A percentile compares a stretch with the other conserved stretches of the same genome.
Evolutionary conservation across 2,329 filamentous ascomycete genomes (phyloP).

Genomic region (Nannizzia gypsea): DNA sequence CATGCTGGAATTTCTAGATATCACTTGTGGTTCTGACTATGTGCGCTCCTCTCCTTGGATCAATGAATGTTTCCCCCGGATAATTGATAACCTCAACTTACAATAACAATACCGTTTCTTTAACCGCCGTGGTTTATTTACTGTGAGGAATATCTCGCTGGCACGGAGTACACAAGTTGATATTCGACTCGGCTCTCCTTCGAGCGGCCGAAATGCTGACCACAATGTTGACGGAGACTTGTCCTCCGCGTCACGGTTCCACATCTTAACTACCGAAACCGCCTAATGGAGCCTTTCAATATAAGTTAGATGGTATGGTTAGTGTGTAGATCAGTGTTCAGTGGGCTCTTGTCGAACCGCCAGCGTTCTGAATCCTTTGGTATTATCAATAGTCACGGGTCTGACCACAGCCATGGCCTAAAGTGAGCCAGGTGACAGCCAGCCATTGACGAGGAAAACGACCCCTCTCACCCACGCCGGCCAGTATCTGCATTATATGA

Average conservation of each 20-base stretch:
- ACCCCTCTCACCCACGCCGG: neutral
- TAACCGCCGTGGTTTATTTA: neutral
- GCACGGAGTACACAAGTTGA: neutral
- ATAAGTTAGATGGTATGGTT: neutral
- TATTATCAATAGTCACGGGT: neutral
- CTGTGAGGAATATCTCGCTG: neutral
- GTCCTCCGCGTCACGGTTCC: neutral
- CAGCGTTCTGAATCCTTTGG: neutral
- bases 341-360: neutral
- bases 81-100: neutral
- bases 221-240: neutral
- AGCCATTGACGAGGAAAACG: neutral
- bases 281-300: neutral
- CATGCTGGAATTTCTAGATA: constrained; percentile 1
- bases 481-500: neutral
- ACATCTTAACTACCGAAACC: neutral
- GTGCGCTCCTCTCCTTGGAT: no score
- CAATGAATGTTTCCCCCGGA: neutral
- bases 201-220: neutral
- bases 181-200: neutral
- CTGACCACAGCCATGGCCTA: neutral
- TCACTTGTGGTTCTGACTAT: neutral
- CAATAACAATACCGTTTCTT: neutral
- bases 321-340: neutral
- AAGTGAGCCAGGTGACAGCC: neutral